These are phyloP conservation scores for Hibiscus trionum DNA, from an alignment of 345 rosid species.

Conservation along the genomic window DNA sequence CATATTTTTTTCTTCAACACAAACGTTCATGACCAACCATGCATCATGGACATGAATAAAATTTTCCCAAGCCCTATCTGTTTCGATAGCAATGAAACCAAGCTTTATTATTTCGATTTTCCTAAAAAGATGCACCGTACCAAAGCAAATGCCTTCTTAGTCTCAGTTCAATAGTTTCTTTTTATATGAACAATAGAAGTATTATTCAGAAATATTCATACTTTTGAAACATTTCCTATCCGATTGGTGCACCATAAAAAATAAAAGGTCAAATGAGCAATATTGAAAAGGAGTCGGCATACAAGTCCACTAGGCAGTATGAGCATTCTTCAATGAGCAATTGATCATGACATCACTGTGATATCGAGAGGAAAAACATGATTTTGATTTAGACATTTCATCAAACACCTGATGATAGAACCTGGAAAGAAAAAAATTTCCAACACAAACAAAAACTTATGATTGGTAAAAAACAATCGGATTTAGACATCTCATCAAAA, in stretches of 20 bases:
- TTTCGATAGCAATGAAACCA: not conserved
- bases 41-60: not conserved
- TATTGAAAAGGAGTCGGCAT: not conserved
- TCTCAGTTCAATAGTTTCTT: not conserved
- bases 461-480: not conserved
- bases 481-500: constrained; percentile 23
- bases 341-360: constrained; percentile 11
- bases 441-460: constrained; percentile 6
- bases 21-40: not conserved
- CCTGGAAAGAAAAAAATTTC: not conserved
- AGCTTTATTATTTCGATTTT: not conserved
- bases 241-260: not conserved
- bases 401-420: constrained; percentile 23
- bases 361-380: not conserved
- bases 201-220: not conserved
- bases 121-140: not conserved
- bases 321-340: not conserved
- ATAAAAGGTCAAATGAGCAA: not conserved
- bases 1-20: not conserved
- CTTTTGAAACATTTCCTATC: not conserved
- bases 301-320: not conserved
- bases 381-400: constrained; percentile 29
- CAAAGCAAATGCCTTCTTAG: not conserved
- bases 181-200: not conserved
- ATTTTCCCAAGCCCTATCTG: not conserved